Percentiles rank a stretch among this genome's conserved stretches.
Evolutionary conservation across 495 filamentous ascomycete species (phyloP).

Genomic region (Jackrogersella minutella): DNA sequence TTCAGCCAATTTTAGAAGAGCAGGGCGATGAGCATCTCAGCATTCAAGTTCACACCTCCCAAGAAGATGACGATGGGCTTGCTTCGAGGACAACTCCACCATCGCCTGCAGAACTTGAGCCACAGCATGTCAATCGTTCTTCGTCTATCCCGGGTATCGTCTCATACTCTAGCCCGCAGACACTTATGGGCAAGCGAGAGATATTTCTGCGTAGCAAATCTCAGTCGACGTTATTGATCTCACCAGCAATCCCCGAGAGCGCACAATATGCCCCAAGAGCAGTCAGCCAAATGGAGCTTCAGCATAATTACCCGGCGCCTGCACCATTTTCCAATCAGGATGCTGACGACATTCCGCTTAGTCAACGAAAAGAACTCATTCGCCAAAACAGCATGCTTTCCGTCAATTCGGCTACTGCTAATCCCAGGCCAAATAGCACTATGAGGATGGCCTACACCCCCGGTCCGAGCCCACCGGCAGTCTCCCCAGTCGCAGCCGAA

Average conservation of each 20-base stretch:
- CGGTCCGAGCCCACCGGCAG: conserved; percentile 11
- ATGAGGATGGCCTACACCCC: conserved; percentile 33
- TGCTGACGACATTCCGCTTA: conserved; percentile 76
- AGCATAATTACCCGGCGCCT: conserved; percentile 44
- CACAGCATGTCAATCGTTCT: conserved; percentile 27
- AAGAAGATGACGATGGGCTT: conserved; percentile 21
- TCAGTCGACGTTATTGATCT: conserved; percentile 43
- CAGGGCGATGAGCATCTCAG: conserved; percentile 32
- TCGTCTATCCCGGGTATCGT: conserved; percentile 47
- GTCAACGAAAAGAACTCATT: conserved; percentile 67
- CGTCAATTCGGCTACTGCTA: conserved; percentile 16
- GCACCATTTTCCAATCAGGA: conserved; percentile 38
- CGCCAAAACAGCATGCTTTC: conserved; percentile 53
- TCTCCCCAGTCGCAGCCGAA: conserved; percentile 39
- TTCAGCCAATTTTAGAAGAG: conserved; percentile 54
- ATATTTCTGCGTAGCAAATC: conserved; percentile 63
- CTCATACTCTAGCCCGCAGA: conserved; percentile 55
- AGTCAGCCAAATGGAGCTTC: conserved; percentile 43
- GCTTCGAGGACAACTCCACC: conserved; percentile 18
- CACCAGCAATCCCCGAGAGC: conserved; percentile 32
- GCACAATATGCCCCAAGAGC: conserved; percentile 39
- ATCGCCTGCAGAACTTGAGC: conserved; percentile 28
- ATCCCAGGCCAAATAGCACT: conserved; percentile 25
- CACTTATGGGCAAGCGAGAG: conserved; percentile 70
- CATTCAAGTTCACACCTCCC: conserved; percentile 25